phyloP scores from a whole-genome alignment of 345 rosid species.

The Lagerstroemia speciosa region DNA sequence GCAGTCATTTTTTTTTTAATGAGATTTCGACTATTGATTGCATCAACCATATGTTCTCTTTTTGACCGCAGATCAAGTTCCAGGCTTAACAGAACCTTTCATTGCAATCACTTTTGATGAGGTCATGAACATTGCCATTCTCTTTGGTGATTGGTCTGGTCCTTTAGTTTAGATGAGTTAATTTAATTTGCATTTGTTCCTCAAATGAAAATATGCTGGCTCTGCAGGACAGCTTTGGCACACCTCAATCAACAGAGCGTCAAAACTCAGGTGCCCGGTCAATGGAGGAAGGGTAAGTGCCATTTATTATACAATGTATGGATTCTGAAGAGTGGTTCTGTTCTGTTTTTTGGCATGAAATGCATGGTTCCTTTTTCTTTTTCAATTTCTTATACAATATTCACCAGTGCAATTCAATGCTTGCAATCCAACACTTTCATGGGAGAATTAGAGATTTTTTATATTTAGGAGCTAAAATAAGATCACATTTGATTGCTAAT shows the following conservation, averaged over 20 bases:
- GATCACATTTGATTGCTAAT: too few species aligned
- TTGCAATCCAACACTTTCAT: neutral
- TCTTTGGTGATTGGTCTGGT: slow-evolving; percentile 1
- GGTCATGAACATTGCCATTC: slow-evolving; percentile 19
- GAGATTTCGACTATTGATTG: neutral
- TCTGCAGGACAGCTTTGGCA: slow-evolving; percentile 6
- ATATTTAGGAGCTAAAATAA: too few species aligned
- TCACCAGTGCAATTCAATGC: too few species aligned
- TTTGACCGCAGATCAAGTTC: slow-evolving; percentile 51
- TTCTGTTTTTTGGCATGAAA: slow-evolving; percentile 6
- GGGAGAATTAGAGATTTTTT: too few species aligned
- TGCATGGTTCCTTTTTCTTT: neutral
- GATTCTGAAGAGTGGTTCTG: neutral
- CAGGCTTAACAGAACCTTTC: slow-evolving; percentile 47
- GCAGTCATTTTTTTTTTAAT: neutral
- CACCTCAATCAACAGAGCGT: neutral
- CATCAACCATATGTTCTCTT: neutral
- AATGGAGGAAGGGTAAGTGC: slow-evolving; percentile 38
- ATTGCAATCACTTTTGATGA: slow-evolving; percentile 63
- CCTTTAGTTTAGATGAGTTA: neutral
- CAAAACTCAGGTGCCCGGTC: slow-evolving; percentile 16
- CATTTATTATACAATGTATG: slow-evolving; percentile 7
- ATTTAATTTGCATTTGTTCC: neutral
- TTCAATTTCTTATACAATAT: neutral
- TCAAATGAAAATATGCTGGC: slow-evolving; percentile 12